Evolutionary conservation across 169 alveolate species (phyloP).

Genomic region (Plasmodium knowlesi): DNA sequence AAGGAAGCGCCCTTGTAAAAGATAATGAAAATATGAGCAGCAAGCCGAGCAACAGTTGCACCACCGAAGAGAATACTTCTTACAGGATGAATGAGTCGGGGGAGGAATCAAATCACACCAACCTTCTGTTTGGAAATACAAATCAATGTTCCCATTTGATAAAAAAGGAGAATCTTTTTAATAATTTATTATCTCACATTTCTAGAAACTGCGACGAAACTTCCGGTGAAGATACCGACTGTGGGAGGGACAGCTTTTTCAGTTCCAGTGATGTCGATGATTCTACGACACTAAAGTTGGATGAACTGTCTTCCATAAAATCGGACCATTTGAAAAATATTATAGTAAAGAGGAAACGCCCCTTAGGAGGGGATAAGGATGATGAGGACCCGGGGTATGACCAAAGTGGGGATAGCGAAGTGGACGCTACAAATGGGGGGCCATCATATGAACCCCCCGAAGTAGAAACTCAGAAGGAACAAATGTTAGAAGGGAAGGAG

Average conservation of each 20-base stretch:
- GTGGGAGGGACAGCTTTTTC: conserved; percentile 68
- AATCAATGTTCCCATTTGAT: not conserved
- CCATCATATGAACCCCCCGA: not conserved
- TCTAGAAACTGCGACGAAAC: conserved; percentile 14
- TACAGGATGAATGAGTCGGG: not conserved
- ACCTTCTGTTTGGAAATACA: not conserved
- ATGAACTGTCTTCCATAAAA: not conserved
- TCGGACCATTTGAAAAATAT: conserved; percentile 3
- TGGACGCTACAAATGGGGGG: not conserved
- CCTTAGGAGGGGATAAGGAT: not conserved
- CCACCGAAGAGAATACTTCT: not conserved
- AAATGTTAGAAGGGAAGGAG: not conserved
- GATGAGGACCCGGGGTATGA: not conserved
- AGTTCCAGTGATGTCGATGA: conserved; percentile 47
- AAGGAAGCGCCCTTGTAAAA: not conserved
- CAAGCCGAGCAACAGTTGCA: not conserved
- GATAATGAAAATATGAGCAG: not conserved
- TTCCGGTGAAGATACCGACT: conserved; percentile 52
- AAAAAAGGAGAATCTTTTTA: not conserved
- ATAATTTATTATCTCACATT: conserved; percentile 22
- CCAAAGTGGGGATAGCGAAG: not conserved
- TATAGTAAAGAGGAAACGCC: not conserved
- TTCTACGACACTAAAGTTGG: conserved; percentile 8
- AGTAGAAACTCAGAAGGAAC: not conserved
- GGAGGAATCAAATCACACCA: conserved; percentile 12